phyloP scores from a whole-genome alignment of 2,329 filamentous ascomycete genomes.

The Aureobasidium namibiae region DNA sequence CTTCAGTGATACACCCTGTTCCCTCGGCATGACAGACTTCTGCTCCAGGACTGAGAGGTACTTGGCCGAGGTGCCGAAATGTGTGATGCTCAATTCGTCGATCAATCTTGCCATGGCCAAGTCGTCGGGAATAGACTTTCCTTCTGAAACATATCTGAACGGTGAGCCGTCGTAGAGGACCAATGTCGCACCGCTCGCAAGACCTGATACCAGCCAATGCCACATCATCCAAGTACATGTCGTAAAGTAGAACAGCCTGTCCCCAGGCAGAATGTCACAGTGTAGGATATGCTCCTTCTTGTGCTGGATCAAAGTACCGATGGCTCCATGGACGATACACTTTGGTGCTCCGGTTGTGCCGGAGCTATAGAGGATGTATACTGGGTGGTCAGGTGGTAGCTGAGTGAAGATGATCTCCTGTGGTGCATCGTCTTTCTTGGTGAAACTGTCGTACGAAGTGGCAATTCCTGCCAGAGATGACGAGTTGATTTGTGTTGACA shows the following conservation, averaged over 20 bases:
- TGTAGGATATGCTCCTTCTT: slow-evolving; percentile 94
- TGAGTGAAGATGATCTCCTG: slow-evolving; percentile 54
- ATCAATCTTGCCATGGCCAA: slow-evolving; percentile 77
- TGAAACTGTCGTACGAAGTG: slow-evolving; percentile 30
- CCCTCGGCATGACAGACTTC: slow-evolving; percentile 52
- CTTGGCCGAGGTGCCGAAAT: slow-evolving; percentile 91
- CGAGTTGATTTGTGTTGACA: background rate
- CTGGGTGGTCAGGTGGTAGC: slow-evolving; percentile 73
- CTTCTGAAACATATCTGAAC: slow-evolving; percentile 50
- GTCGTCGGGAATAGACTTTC: slow-evolving; percentile 54
- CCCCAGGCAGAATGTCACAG: slow-evolving; percentile 64
- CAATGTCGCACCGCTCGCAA: slow-evolving; percentile 74
- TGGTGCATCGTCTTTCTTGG: slow-evolving; percentile 30
- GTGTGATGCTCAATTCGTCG: slow-evolving; percentile 71
- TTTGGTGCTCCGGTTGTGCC: slow-evolving; percentile 85
- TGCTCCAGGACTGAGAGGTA: slow-evolving; percentile 89
- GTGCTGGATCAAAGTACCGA: slow-evolving; percentile 88
- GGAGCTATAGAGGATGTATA: slow-evolving; percentile 89
- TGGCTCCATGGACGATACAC: slow-evolving; percentile 85
- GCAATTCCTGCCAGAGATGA: slow-evolving; percentile 23
- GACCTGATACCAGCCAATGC: slow-evolving; percentile 88
- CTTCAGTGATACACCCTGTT: slow-evolving; percentile 47
- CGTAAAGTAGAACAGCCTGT: slow-evolving; percentile 85
- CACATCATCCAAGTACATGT: slow-evolving; percentile 99
- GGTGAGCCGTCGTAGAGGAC: slow-evolving; percentile 90